Evolutionary conservation across 164 flowering plant species (phyloP).

Genomic region (Liquidambar formosana): DNA sequence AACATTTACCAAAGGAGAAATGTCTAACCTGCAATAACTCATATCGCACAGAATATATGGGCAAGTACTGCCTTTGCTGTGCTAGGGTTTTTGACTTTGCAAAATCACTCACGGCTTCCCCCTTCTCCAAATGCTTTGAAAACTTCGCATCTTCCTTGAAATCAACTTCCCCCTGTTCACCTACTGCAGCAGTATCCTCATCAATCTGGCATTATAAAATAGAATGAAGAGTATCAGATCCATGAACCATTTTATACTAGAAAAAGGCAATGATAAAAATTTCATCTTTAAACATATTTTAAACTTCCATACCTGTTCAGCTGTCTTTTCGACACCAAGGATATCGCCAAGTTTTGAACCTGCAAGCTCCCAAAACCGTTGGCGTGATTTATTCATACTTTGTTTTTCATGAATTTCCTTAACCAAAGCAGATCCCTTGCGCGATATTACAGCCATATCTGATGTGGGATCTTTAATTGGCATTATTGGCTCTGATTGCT

Average conservation of each 20-base stretch:
- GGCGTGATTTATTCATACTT: conserved; percentile 85
- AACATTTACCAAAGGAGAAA: background rate
- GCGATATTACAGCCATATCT: conserved; percentile 99
- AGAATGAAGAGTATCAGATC: too few relatives aligned
- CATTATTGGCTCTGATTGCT: too few relatives aligned
- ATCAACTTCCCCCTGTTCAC: conserved; percentile 93
- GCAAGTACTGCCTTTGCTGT: conserved; percentile 91
- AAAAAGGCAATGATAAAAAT: background rate
- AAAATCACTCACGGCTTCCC: conserved; percentile 95
- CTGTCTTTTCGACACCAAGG: conserved; percentile 94
- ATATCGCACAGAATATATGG: conserved; percentile 94
- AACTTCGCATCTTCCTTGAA: conserved; percentile 93
- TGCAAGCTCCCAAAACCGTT: conserved; percentile 96
- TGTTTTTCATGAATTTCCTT: too few relatives aligned
- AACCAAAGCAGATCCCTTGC: too few relatives aligned
- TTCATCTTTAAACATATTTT: background rate
- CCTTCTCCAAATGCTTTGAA: conserved; percentile 91
- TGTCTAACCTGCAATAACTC: too few relatives aligned
- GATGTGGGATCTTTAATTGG: conserved; percentile 97
- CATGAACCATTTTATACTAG: too few relatives aligned
- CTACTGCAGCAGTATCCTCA: conserved; percentile 91
- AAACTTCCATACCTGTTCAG: conserved; percentile 65
- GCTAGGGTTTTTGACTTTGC: conserved; percentile 78
- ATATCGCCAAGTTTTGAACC: conserved; percentile 95
- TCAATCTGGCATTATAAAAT: conserved; percentile 60